Evolutionary conservation across 148 eudicot species (phyloP), one percentile per base, ranked within the genome.

Genomic region (Chenopodium album): DNA sequence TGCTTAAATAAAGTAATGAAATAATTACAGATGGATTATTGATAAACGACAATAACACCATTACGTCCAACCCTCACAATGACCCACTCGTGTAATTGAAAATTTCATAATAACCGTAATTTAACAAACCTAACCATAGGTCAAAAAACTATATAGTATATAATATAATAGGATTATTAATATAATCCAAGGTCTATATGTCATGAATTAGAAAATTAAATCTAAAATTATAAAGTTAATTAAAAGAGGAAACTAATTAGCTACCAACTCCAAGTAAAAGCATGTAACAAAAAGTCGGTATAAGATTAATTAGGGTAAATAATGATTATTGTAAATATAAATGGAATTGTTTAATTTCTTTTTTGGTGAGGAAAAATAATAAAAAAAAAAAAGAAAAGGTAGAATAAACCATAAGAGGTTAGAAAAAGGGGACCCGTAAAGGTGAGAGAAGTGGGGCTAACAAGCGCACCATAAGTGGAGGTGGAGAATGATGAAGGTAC

Each of bases 401-500:
- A 41, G 23, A 66, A 19, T 4, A 83, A 23, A 14, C 67, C 9
- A 65, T 34, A 73, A 78, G 82, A 72, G 63, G 83, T 28, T 29
- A 63, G 34, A 82, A 44, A 60, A n/a, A 79, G 13, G 11, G 60
- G 28, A 17, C 52, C 56, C 54, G 4, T 23, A 20, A 31, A 4
- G 78, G 4, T 17, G 78, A 77, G 67, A 31, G 71, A 76, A 76
- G 85, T 71, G 85, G 88, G 85, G 54, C 83, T 17, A 7, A 19
- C 37, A 3, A 82, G n/a, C 82, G 88, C 88, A 86, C 82, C 84
- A 66, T 77, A 65, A 70, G 88, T 86, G 88, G 88, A 67, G 75
- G 88, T 82, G 88, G 87, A 74, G 63, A 72, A 59, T 80, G 73
- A 80, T 56, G 59, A 12, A 62, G 34, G 64, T 44, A 48, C 76